phyloP scores from a whole-genome alignment of 1,139 yeast species.

The Kodamaea sp. region DNA sequence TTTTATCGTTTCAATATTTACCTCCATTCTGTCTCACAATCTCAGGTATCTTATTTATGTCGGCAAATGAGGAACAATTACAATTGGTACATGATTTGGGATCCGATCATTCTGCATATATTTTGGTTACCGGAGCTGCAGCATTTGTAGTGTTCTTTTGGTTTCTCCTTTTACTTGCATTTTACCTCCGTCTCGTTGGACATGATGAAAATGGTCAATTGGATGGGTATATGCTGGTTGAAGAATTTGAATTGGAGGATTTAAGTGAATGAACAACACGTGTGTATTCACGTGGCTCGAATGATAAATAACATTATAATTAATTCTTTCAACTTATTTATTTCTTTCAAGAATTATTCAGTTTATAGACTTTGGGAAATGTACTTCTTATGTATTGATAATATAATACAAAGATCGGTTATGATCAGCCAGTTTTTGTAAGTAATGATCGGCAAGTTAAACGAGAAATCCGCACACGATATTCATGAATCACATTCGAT shows the following conservation, averaged over 20 bases:
- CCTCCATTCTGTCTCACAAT: constrained; percentile 78
- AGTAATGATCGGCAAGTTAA: no score
- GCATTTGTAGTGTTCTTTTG: constrained; percentile 71
- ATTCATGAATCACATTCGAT: no score
- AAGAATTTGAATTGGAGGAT: constrained; percentile 36
- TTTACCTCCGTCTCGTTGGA: constrained; percentile 55
- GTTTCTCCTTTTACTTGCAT: constrained; percentile 52
- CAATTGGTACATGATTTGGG: constrained; percentile 65
- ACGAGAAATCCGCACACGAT: no score
- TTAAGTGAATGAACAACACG: constrained; percentile 18
- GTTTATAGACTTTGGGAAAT: no score
- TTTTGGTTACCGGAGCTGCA: constrained; percentile 67
- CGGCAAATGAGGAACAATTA: constrained; percentile 88
- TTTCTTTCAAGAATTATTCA: no score
- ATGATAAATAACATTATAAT: no score
- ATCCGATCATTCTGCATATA: constrained; percentile 81
- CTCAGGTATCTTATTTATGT: constrained; percentile 81
- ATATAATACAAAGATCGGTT: no score
- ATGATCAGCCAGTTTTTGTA: no score
- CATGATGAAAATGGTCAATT: constrained; percentile 38
- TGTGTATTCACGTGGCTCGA: no score
- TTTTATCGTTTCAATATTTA: constrained; percentile 73
- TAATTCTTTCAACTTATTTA: no score
- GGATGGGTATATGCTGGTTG: constrained; percentile 9
- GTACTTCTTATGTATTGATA: no score